A percentile compares a stretch with the other conserved stretches of the same genome.
Evolutionary conservation across 306 rosid genomes (phyloP).

Genomic region (Trichosanthes cucumerina): DNA sequence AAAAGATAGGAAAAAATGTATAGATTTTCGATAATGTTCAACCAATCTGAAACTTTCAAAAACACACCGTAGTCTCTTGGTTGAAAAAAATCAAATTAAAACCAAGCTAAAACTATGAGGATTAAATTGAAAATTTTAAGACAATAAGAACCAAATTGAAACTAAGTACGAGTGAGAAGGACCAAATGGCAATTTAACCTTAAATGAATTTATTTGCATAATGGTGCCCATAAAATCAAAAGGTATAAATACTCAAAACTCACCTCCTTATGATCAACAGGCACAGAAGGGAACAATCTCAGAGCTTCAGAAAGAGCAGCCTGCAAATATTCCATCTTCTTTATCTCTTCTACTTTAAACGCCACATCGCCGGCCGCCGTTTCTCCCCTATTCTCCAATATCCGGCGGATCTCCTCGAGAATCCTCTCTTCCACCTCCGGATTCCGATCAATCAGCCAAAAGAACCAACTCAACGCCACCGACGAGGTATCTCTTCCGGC

Average conservation of each 20-base stretch:
- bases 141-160: not conserved
- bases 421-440: conserved; percentile 58
- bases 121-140: no score
- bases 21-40: no score
- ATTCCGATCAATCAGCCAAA: conserved; percentile 60
- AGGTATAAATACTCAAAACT: not conserved
- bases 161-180: no score
- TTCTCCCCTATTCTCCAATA: conserved; percentile 36
- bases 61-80: no score
- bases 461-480: conserved; percentile 91
- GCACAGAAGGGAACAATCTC: conserved; percentile 83
- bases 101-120: no score
- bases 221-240: not conserved
- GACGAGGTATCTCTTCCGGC: conserved; percentile 97
- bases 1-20: no score
- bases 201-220: no score
- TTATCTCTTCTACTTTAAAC: conserved; percentile 59
- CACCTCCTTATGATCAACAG: conserved; percentile 92
- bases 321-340: conserved; percentile 87
- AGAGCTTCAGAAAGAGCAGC: conserved; percentile 85
- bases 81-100: no score
- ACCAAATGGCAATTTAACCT: no score
- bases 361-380: conserved; percentile 19
- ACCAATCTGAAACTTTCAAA: no score
- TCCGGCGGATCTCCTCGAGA: conserved; percentile 42